Base-by-base conservation (phyloP, 2,329 filamentous ascomycete species). In the Pestalotiopsis fici region DNA sequence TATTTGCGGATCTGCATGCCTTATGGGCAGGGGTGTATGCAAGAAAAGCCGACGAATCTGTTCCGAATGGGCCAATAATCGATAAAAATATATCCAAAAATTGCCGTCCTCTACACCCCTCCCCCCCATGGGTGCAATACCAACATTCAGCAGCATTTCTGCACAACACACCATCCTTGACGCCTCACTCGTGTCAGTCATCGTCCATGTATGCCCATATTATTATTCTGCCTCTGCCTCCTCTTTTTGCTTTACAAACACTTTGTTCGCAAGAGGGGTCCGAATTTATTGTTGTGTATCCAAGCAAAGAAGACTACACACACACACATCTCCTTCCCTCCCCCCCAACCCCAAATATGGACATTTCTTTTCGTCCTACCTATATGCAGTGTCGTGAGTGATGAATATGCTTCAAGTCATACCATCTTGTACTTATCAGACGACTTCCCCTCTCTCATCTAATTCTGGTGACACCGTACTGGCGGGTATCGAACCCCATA, bases 11-110 rank as follows among this genome's bases (percentile, higher is more conserved):
- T 65, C 55, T 47, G 62, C 62, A 65, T 65, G 62, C 27, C 47
- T 56, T 50, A 47, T 65, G 27, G 60, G 21, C 25, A 35, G 59
- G 59, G 27, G 25, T 35, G 12, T 37, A 64, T 64, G 61, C 61
- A 28, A n/a, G 23, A 64, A 23, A 47, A 56, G 11, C 27, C 18
- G 27, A 55, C 27, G 12, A 9, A n/a, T 50, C 62, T 37, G 50
- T 37, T 64, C 15, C 28, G 25, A 39, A 64, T 70, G 68, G 70
- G 67, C 71, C 72, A 74, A 74, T 73, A 63, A 66, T 65, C 66
- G 70, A 74, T 71, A 70, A 73, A 72, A 73, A 71, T 72, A 70
- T 67, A 67, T 69, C 47, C 39, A 57, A 50, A 31, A 61, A 37
- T 25, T 23, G 43, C 43, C 43, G n/a, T n/a, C 43, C 15, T 50